Base-by-base conservation (phyloP, 2,329 filamentous ascomycete species). In the Fusarium dlaminii region DNA sequence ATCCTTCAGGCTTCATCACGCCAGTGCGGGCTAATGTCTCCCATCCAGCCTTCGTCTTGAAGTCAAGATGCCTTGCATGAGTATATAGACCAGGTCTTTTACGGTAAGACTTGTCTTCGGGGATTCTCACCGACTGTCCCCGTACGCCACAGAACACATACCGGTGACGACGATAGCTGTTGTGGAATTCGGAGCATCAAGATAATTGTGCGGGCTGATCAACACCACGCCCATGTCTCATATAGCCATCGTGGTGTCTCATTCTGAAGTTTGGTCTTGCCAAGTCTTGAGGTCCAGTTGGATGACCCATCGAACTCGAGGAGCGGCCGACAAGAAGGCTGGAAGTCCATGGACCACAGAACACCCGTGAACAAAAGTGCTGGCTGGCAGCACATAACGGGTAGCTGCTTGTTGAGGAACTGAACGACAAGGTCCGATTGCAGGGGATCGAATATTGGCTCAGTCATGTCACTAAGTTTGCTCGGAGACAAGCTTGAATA, bases 41-140 rank as follows among this genome's bases (percentile, higher is more conserved):
- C 70, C 72, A 63, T 71, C 68, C 70, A 76, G 75, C 75, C 70
- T 63, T 67, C 56, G 75, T 71, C 71, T 66, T 70, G 61, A 64
- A 65, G 58, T 57, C 43, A 48, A 45, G 59, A 76, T 77, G 75
- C 68, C 56, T 75, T 76, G 71, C 76, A 78, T 74, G 52, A 64
- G 63, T 54, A 60, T 71, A 71, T 63, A 74, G 73, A 56, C 75
- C 69, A 73, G 45, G 62, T 62, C 54, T 49, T 36, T 63, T 46
- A 52, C 64, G 63, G 61, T 56, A 55, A 68, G 63, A 66, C 62
- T 65, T 55, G 46, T 61, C 46, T 57, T 70, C 63, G 55, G 72
- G 75, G 75, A 73, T 68, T 63, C 73, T 78, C 75, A 78, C 77
- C 75, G 75, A 78, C 77, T 77, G 71, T 74, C 65, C 65, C 68